These are phyloP conservation scores for Malus hybrid DNA, from an alignment of 331 rosid genomes.

Conservation along the genomic window DNA sequence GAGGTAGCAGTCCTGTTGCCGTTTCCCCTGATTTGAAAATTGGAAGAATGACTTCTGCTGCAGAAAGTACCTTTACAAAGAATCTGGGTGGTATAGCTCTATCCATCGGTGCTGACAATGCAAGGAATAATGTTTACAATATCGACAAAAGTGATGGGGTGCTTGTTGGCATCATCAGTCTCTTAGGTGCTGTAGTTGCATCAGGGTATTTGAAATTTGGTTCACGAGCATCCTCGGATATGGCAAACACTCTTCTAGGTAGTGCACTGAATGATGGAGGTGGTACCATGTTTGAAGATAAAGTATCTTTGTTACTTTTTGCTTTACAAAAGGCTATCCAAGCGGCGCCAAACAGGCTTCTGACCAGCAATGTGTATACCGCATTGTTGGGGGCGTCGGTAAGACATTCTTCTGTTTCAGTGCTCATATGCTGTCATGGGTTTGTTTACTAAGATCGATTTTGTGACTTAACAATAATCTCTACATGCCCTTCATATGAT, in stretches of 20 bases:
- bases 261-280: slow-evolving; percentile 68
- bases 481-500: too few species aligned
- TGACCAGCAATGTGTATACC: slow-evolving; percentile 74
- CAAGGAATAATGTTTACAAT: slow-evolving; percentile 92
- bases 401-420: slow-evolving; percentile 28
- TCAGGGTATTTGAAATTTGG: slow-evolving; percentile 77
- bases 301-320: slow-evolving; percentile 78
- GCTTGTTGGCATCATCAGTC: slow-evolving; percentile 75
- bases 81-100: slow-evolving; percentile 92
- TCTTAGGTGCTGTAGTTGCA: slow-evolving; percentile 80
- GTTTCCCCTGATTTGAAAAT: slow-evolving; percentile 33
- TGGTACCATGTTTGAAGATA: slow-evolving; percentile 91
- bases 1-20: slow-evolving; percentile 27
- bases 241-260: slow-evolving; percentile 57
- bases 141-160: slow-evolving; percentile 80
- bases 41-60: slow-evolving; percentile 44
- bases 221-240: slow-evolving; percentile 40
- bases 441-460: background rate
- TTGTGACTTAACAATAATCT: background rate
- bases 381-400: slow-evolving; percentile 93
- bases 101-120: slow-evolving; percentile 88
- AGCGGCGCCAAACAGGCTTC: slow-evolving; percentile 83
- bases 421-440: background rate
- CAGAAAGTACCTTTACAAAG: slow-evolving; percentile 48
- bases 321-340: slow-evolving; percentile 94